Conservation (phyloP, 331 rosid species). For the Stylosanthes scabra region DNA sequence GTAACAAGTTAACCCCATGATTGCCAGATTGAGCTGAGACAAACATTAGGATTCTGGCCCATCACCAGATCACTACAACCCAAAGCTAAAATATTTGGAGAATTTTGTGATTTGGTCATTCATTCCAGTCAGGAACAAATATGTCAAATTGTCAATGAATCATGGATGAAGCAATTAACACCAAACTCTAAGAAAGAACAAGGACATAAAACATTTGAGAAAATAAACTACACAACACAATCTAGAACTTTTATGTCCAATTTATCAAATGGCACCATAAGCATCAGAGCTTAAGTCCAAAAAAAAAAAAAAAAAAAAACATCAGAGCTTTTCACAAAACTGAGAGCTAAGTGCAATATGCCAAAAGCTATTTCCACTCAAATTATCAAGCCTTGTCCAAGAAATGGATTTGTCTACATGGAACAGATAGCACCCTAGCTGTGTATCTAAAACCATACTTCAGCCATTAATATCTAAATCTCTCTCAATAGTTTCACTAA, state of each 20-base stretch:
- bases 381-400: background rate
- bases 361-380: conserved; percentile 24
- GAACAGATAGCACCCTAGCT: no score
- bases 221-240: background rate
- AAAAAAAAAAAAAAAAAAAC: no score
- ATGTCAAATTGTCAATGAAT: conserved; percentile 8
- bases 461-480: no score
- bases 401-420: no score
- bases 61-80: background rate
- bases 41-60: background rate
- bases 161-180: background rate
- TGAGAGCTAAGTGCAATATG: background rate
- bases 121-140: background rate
- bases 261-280: conserved; percentile 3
- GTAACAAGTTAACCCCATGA: background rate
- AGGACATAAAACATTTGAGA: conserved; percentile 16
- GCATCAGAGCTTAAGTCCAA: conserved; percentile 7
- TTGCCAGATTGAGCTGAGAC: background rate
- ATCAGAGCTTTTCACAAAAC: conserved; percentile 5
- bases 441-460: no score
- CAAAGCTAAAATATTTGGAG: background rate
- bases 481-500: no score
- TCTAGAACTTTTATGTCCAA: background rate
- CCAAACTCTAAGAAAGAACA: background rate
- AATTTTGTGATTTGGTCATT: background rate